These are phyloP conservation scores for Posidonia australis DNA, from an alignment of 106 monocot species.

Conservation along the genomic window DNA sequence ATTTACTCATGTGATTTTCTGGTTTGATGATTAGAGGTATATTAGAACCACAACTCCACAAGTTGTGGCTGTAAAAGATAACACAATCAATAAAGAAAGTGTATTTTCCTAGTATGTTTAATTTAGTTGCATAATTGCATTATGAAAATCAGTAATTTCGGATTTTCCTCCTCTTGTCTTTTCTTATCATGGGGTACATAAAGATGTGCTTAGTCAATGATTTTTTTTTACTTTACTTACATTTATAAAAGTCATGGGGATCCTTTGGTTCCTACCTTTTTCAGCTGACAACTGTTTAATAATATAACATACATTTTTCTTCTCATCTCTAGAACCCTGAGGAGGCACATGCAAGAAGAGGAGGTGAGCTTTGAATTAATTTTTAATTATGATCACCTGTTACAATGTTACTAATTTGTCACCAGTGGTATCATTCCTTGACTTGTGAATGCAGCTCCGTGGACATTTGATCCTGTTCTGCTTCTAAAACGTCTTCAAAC, in stretches of 20 bases:
- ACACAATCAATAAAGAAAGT: neutral
- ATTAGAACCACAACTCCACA: no score
- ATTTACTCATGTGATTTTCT: no score
- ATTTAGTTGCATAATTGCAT: no score
- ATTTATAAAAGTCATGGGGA: no score
- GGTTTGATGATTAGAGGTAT: neutral
- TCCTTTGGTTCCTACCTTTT: neutral
- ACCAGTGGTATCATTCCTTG: slow-evolving; percentile 2
- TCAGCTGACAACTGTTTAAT: neutral
- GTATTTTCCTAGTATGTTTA: neutral
- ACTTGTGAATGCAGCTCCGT: slow-evolving; percentile 48
- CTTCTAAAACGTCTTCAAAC: slow-evolving; percentile 56
- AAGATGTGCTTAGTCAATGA: no score
- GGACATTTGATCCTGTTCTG: slow-evolving; percentile 78
- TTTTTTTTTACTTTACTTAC: no score
- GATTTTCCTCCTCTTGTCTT: no score
- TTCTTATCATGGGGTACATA: no score
- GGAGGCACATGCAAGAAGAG: slow-evolving; percentile 98
- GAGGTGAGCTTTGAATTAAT: slow-evolving; percentile 37
- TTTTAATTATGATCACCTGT: neutral
- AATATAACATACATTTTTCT: neutral
- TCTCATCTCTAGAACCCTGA: slow-evolving; percentile 48
- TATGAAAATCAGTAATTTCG: no score
- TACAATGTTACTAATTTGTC: neutral
- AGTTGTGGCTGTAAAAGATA: neutral